Conservation (phyloP, 2,329 filamentous ascomycete genomes). For the Beauveria pseudobassiana region DNA sequence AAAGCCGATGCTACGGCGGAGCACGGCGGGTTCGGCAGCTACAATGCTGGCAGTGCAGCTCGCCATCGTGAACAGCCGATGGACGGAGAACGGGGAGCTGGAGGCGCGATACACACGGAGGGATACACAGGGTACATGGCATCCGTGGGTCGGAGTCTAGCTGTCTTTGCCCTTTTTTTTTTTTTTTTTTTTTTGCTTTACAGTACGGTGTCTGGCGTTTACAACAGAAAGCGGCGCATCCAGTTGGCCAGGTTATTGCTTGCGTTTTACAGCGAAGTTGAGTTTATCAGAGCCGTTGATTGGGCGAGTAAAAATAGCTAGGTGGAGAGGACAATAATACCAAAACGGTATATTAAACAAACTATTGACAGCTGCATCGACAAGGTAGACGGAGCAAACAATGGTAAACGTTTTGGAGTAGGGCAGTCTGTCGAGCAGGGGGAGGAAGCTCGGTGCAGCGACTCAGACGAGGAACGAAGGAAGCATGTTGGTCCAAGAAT, state of each 20-base stretch:
- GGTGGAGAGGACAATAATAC: not conserved
- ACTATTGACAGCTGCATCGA: not conserved
- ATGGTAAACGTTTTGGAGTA: not conserved
- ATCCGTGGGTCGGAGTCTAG: not conserved
- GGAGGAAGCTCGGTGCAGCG: not conserved
- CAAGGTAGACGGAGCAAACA: not conserved
- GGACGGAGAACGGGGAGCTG: not conserved
- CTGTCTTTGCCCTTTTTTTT: not conserved
- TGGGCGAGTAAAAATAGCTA: not conserved
- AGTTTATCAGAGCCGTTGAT: no score
- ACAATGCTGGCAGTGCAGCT: constrained; percentile 27
- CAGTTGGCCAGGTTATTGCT: no score
- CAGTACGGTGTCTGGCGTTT: not conserved
- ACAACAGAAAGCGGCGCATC: not conserved
- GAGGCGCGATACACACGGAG: not conserved
- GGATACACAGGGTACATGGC: not conserved
- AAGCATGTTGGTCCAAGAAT: not conserved
- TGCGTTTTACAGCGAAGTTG: no score
- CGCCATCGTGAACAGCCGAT: not conserved
- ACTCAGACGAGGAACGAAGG: not conserved
- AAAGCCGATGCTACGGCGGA: constrained; percentile 50
- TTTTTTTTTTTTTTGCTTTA: not conserved
- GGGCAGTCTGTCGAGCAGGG: not conserved
- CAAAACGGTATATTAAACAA: not conserved
- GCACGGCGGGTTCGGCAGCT: constrained; percentile 52